Evolutionary conservation across 2,329 filamentous ascomycete species (phyloP), one percentile per base, ranked within the genome.

Genomic region (Juglanconis sp.): DNA sequence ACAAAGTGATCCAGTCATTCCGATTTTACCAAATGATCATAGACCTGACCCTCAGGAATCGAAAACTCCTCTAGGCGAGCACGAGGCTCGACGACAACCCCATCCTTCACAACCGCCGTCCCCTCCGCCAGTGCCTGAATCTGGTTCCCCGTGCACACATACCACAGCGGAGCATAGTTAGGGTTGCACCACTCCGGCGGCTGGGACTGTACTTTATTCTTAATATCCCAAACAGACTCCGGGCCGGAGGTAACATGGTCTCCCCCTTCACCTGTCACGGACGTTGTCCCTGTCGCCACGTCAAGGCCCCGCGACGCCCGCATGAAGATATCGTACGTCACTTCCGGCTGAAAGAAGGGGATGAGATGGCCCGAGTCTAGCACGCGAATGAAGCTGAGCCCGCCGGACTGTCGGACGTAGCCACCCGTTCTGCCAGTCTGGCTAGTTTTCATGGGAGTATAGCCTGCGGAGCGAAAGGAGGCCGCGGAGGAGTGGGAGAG

Each of bases 241-340:
- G 65, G 63, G 1, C 65, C 65, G 17, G 55, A 40, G 13, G 60
- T 65, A 13, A 44, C 51, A 46, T 66, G 64, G 7, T 53, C 36
- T 6, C 2, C 32, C 11, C n/a, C 48, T 10, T 51, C 32, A 11
- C 30, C 15, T 6, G 15, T 13, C 1, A 74, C 79, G 6, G 72
- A 71, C 1, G 76, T 66, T 38, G 74, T 76, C 0, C 83, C 84
- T 3, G 82, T 86, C 1, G 81, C 79, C 51, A 86, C 70, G 60
- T 84, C 81, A 40, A 68, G 68, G 51, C 77, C 74, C 56, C 75
- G 74, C 57, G 82, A 70, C 0, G 75, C 72, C 5, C 81, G 77
- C 31, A 77, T 70, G 69, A 84, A 83, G 53, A 84, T 79, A 58
- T 77, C 69, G 49, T 77, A 79, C 2, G 76, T 73, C 0, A 78